Conservation (phyloP, 192 early-diverging fungal genomes). For the Chytriomyces hyalinus region DNA sequence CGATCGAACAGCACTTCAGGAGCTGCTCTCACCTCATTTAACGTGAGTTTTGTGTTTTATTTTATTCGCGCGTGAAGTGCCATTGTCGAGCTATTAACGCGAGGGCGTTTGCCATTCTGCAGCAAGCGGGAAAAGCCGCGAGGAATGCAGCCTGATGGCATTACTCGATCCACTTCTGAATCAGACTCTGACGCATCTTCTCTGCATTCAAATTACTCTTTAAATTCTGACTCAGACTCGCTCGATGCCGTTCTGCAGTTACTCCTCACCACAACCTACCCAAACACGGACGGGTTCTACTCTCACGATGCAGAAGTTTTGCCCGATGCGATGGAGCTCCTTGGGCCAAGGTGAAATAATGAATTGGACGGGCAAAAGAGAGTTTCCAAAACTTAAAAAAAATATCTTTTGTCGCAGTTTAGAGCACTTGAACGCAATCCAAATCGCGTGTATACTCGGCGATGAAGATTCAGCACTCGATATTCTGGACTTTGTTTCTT, state of each 20-base stretch:
- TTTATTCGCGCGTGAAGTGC: background rate
- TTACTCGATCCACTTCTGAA: no score
- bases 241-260: slow-evolving; percentile 38
- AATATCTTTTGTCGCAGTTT: slow-evolving; percentile 30
- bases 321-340: slow-evolving; percentile 62
- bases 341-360: slow-evolving; percentile 55
- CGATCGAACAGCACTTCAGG: slow-evolving; percentile 28
- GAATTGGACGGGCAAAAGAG: background rate
- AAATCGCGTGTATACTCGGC: slow-evolving; percentile 67
- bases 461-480: slow-evolving; percentile 71
- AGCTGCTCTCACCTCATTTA: slow-evolving; percentile 23
- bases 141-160: no score
- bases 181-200: no score
- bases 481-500: slow-evolving; percentile 63
- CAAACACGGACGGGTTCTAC: slow-evolving; percentile 62
- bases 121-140: no score
- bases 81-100: no score
- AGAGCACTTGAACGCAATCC: slow-evolving; percentile 64
- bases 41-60: background rate
- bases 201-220: no score
- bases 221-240: background rate
- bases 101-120: no score
- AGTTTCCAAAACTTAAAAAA: background rate
- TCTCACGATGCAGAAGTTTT: slow-evolving; percentile 63
- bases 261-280: slow-evolving; percentile 55